phyloP scores from a whole-genome alignment of 805 yeast species.

The Myxozyma neotropica region DNA sequence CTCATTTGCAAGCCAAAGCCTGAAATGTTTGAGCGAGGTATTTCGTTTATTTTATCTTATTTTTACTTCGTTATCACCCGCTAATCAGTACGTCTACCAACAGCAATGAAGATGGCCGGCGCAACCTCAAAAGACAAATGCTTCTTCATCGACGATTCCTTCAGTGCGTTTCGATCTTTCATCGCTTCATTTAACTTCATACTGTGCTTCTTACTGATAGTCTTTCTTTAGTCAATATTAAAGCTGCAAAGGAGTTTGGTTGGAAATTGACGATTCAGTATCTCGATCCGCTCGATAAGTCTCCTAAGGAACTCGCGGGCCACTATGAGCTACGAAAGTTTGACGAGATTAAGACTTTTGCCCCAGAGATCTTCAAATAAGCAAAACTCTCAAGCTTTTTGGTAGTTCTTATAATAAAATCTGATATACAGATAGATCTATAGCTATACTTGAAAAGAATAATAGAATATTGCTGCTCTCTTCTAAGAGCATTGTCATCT shows the following conservation, averaged over 20 bases:
- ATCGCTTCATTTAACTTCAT: no score
- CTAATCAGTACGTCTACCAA: not conserved
- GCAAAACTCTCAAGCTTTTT: not conserved
- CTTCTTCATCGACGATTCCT: constrained; percentile 89
- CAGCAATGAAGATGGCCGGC: constrained; percentile 60
- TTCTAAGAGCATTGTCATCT: not conserved
- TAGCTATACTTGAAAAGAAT: not conserved
- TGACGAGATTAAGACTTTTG: constrained; percentile 54
- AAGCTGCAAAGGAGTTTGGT: constrained; percentile 70
- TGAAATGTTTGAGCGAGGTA: constrained; percentile 63
- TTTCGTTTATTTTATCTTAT: not conserved
- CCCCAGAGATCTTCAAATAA: constrained; percentile 53
- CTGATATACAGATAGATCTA: not conserved
- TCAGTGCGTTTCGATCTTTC: constrained; percentile 38
- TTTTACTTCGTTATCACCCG: not conserved
- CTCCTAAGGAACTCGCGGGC: constrained; percentile 45
- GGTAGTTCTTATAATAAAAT: no score
- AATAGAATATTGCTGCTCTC: no score
- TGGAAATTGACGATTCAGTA: constrained; percentile 73
- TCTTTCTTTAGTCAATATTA: constrained; percentile 54
- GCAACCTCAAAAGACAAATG: constrained; percentile 51
- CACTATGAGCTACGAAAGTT: constrained; percentile 60
- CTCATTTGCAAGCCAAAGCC: constrained; percentile 89
- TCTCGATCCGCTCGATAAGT: constrained; percentile 68
- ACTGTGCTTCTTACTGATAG: not conserved